phyloP scores from a whole-genome alignment of 2,329 filamentous ascomycete genomes.

The Amylocarpus encephaloides region DNA sequence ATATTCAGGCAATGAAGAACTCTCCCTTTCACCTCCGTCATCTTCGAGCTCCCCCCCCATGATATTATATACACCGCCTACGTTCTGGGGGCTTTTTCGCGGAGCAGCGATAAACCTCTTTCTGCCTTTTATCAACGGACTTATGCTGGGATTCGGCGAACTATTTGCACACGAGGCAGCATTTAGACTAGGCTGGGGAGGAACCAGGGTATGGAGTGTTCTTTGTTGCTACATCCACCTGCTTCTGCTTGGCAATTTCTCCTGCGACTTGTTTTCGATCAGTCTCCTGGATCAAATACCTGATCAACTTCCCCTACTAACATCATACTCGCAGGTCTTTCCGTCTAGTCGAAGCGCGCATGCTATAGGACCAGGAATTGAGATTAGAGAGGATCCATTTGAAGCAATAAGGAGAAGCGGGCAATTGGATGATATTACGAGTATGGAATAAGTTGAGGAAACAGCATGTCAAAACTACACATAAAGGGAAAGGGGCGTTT shows the following conservation, averaged over 20 bases:
- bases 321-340: constrained; percentile 25
- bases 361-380: constrained; percentile 73
- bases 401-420: constrained; percentile 36
- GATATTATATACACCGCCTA: constrained; percentile 84
- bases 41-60: constrained; percentile 59
- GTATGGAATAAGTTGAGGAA: constrained; percentile 28
- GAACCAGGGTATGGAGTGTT: constrained; percentile 68
- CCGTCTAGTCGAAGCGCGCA: constrained; percentile 35
- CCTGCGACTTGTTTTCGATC: no score
- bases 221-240: background rate
- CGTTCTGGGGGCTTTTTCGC: constrained; percentile 75
- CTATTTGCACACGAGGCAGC: constrained; percentile 94
- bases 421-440: constrained; percentile 61
- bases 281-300: no score
- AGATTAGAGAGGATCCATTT: constrained; percentile 63
- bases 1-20: constrained; percentile 62
- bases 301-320: background rate
- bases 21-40: constrained; percentile 54
- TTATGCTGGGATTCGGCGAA: constrained; percentile 98
- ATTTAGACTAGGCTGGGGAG: constrained; percentile 86
- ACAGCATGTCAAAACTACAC: constrained; percentile 9
- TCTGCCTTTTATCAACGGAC: constrained; percentile 89
- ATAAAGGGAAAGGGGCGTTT: constrained; percentile 22
- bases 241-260: no score
- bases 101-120: constrained; percentile 94